A percentile compares a stretch with the other conserved stretches of the same genome.
Evolutionary conservation across 257 asterid genomes (phyloP).

Genomic region (Fraxinus americana): DNA sequence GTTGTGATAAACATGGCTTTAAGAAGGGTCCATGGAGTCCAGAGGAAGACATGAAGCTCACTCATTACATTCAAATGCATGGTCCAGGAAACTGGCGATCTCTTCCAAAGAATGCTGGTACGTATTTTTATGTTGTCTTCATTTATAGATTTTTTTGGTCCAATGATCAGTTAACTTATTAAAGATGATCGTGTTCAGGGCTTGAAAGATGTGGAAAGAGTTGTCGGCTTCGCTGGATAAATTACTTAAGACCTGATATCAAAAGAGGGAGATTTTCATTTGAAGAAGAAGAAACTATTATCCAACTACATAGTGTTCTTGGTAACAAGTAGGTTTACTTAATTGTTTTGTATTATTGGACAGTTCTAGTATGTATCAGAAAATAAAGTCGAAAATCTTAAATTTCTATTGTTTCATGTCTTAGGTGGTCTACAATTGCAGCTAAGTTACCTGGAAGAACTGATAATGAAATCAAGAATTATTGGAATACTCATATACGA

Average conservation of each 20-base stretch:
- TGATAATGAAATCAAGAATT: constrained; percentile 85
- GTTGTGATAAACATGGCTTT: constrained; percentile 72
- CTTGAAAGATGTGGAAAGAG: constrained; percentile 88
- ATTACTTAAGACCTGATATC: constrained; percentile 82
- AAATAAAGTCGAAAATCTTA: background rate
- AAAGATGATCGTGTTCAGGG: constrained; percentile 37
- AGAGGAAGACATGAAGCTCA: constrained; percentile 74
- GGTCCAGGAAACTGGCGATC: constrained; percentile 84
- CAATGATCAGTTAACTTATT: background rate
- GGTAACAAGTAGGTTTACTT: constrained; percentile 71
- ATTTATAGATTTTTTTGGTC: background rate
- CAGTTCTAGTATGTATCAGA: too few relatives aligned
- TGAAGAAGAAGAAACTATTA: constrained; percentile 82
- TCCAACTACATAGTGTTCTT: constrained; percentile 78
- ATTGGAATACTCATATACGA: constrained; percentile 81
- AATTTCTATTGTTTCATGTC: background rate
- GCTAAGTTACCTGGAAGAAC: constrained; percentile 83
- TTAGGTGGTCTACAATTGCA: constrained; percentile 89
- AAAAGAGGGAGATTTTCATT: constrained; percentile 84
- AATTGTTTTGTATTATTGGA: too few relatives aligned
- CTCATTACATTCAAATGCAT: constrained; percentile 49
- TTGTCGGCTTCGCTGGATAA: constrained; percentile 85
- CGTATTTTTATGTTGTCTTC: background rate
- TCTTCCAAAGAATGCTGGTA: constrained; percentile 84
- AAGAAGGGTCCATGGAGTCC: constrained; percentile 93